Evolutionary conservation across 2,329 filamentous ascomycete species (phyloP), one percentile per base, ranked within the genome.

Genomic region (Cytospora schulzeri): DNA sequence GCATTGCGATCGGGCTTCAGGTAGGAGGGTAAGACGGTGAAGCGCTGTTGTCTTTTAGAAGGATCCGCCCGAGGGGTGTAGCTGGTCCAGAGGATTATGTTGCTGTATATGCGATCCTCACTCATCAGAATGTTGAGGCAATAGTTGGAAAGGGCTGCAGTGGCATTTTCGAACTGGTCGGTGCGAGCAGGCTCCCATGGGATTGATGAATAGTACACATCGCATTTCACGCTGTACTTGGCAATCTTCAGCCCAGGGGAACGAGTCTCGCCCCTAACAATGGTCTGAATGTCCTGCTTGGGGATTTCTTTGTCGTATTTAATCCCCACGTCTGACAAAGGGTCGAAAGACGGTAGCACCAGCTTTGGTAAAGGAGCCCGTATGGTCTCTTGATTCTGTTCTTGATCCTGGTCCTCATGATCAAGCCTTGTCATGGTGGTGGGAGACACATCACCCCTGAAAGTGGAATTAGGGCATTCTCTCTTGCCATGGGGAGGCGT

Each of bases 1-100:
- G 52, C 22, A 22, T 56, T 22, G n/a, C 60, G 60, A 19, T 62
- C 60, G 22, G 53, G 60, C 29, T 62, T 62, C 17, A 62, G 15
- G 28, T 62, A 52, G 3, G 56, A 29, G 56, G 58, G 65, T 38
- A 67, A 54, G 33, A 62, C 59, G 0, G 62, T 65, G 51, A 67
- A 65, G 7, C 62, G 52, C 24, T 67, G 65, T 12, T 65, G 53
- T 2, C 57, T 56, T 17, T 22, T 31, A 29, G 28, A 38, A 12
- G 62, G 65, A 22, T 24, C 35, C 9, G 54, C 62, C 28, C 45
- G 22, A 17, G 54, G 31, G 12, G 57, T 29, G 28, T 65, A 35
- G 26, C 56, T 14, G 14, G 54, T 67, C 65, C 65, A 67, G 11
- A 65, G 58, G 15, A 65, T n/a, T 22, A 60, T 17, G 1, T 59